Evolutionary conservation across 2,329 filamentous ascomycete genomes (phyloP), one percentile per base, ranked within the genome.

Genomic region (Hortaea sp.): DNA sequence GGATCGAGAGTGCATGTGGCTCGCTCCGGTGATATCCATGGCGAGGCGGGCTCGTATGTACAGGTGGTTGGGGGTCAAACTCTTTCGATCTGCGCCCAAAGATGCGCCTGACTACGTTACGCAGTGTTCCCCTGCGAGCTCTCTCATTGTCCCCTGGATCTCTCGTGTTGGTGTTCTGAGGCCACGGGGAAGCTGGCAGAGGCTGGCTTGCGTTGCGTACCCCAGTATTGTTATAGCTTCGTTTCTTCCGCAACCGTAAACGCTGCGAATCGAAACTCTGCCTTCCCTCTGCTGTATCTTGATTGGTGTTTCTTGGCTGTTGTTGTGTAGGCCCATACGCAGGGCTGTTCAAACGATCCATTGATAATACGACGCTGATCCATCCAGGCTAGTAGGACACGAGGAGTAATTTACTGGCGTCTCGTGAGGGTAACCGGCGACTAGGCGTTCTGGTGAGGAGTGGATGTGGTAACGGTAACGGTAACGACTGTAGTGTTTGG

Each of bases 81-180:
- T 57, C 55, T 44, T 59, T 61, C 34, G 57, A 57, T 44, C 58
- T 55, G 38, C 61, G 57, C 3, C 63, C 58, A 46, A 66, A 66
- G n/a, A 66, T 58, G 47, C 56, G 58, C 28, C 62, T 58, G 32
- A 66, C 62, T 5, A 57, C 62, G 49, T 62, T 59, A 42, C 63
- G 61, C 42, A 66, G 51, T 6, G 63, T 63, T 13, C 61, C 57
- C 49, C 62, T 65, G 20, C 57, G 54, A 20, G 49, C 50, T 47
- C 54, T 57, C 6, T 39, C 34, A 28, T n/a, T 31, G 10, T 46
- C 43, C 13, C 40, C 39, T 29, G 29, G 40, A n/a, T 10, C 28
- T n/a, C 41, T 7, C 4, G 11, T 10, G 20, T 30, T 6, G 20
- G 20, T 20, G 20, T 20, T 20, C 20, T 40, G 48, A 28, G 10